These are phyloP conservation scores for Neurospora sp. DNA, from an alignment of 495 filamentous ascomycete genomes.

Conservation along the genomic window DNA sequence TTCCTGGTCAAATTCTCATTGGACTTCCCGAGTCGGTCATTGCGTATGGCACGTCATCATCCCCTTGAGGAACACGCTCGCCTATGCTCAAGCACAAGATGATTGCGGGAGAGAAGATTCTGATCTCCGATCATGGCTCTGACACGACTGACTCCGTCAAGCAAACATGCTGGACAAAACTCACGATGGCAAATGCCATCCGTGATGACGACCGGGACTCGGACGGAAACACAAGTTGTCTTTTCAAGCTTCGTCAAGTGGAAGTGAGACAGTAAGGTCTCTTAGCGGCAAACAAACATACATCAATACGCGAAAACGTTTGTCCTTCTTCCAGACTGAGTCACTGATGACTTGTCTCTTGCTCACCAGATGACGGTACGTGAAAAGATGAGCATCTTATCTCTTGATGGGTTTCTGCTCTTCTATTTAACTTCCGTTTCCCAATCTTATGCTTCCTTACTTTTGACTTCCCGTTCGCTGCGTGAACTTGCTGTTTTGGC, in stretches of 20 bases:
- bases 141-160: not conserved
- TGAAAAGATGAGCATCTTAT: not conserved
- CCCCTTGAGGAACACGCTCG: too few relatives aligned
- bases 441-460: not conserved
- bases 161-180: not conserved
- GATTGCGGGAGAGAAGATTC: not conserved
- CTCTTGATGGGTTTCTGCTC: not conserved
- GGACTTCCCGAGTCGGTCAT: too few relatives aligned
- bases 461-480: not conserved
- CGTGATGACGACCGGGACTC: not conserved
- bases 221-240: not conserved
- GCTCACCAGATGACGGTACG: not conserved
- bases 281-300: not conserved
- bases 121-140: not conserved
- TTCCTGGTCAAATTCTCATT: too few relatives aligned
- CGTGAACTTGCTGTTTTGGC: not conserved
- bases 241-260: not conserved
- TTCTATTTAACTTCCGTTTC: not conserved
- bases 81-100: too few relatives aligned
- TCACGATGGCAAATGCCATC: not conserved
- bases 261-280: not conserved
- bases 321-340: not conserved
- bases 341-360: not conserved
- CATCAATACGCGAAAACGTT: not conserved
- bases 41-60: too few relatives aligned